Evolutionary conservation across 495 filamentous ascomycete genomes (phyloP).

Genomic region (Hypoxylon subgilvum): DNA sequence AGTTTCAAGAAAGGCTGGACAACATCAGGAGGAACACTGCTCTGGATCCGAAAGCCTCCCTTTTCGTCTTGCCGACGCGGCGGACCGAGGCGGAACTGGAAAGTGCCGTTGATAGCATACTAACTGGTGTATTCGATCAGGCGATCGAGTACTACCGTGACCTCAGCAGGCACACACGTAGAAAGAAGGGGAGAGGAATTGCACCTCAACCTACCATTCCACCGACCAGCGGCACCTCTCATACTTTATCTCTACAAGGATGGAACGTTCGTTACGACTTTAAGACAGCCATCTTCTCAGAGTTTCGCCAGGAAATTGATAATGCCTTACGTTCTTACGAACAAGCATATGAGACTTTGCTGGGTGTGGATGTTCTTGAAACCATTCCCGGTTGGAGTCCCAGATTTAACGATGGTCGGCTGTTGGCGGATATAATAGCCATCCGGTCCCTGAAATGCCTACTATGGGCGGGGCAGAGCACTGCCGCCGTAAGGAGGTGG

Average conservation of each 20-base stretch:
- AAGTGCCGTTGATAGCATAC: conserved; percentile 62
- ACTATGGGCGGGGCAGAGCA: conserved; percentile 75
- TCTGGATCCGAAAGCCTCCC: conserved; percentile 73
- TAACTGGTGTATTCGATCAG: conserved; percentile 67
- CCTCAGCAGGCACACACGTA: conserved; percentile 81
- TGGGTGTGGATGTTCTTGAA: conserved; percentile 82
- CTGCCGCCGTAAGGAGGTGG: conserved; percentile 78
- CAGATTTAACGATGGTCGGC: conserved; percentile 82
- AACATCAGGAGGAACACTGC: conserved; percentile 77
- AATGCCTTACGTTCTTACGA: conserved; percentile 80
- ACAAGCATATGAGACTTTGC: conserved; percentile 79
- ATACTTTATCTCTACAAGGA: conserved; percentile 78
- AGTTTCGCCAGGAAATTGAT: conserved; percentile 90
- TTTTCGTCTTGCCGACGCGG: conserved; percentile 62
- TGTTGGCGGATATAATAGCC: conserved; percentile 78
- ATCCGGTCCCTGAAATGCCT: conserved; percentile 81
- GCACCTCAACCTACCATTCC: conserved; percentile 84
- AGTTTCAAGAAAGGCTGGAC: conserved; percentile 70
- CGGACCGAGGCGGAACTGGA: conserved; percentile 64
- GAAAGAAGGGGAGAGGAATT: conserved; percentile 76
- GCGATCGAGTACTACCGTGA: conserved; percentile 88
- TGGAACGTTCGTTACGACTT: conserved; percentile 94
- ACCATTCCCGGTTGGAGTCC: conserved; percentile 84
- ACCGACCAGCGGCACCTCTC: conserved; percentile 79
- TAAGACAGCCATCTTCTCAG: conserved; percentile 86